Evolutionary conservation across 768 basidiomycete species (phyloP).

Genomic region (Naganishia friedmannii): DNA sequence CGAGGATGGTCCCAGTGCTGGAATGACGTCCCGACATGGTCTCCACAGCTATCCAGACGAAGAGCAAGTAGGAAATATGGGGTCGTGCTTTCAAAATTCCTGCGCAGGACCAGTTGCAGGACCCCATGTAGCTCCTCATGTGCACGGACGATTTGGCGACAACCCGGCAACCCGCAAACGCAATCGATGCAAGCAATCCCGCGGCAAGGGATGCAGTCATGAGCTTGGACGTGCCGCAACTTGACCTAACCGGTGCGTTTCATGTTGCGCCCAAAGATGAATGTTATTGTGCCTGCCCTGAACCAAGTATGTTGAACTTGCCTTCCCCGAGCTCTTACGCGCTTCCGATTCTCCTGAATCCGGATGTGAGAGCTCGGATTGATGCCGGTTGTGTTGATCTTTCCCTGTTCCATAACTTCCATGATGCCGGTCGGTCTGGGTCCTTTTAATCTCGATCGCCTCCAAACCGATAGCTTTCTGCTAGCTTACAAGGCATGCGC

Average conservation of each 20-base stretch:
- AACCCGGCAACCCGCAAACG: background rate
- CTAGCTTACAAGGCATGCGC: too few relatives aligned
- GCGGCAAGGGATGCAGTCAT: background rate
- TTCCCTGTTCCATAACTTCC: background rate
- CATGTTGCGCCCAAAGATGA: background rate
- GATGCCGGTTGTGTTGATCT: constrained; percentile 4
- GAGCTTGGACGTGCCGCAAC: background rate
- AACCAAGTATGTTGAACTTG: background rate
- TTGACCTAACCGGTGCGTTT: background rate
- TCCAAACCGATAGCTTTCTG: background rate
- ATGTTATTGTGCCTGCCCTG: constrained; percentile 6
- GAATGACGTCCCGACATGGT: background rate
- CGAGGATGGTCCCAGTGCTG: too few relatives aligned
- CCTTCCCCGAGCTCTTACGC: too few relatives aligned
- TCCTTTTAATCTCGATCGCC: background rate
- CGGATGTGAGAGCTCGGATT: background rate
- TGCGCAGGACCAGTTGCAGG: too few relatives aligned
- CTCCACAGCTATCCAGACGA: background rate
- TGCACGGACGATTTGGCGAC: background rate
- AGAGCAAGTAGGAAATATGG: background rate
- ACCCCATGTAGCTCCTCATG: background rate
- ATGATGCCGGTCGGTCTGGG: background rate
- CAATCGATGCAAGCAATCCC: background rate
- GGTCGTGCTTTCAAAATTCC: background rate
- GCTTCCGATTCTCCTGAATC: background rate